Evolutionary conservation across 2,329 filamentous ascomycete genomes (phyloP), one percentile per base, ranked within the genome.

Genomic region (Pseudogymnoascus sp.): DNA sequence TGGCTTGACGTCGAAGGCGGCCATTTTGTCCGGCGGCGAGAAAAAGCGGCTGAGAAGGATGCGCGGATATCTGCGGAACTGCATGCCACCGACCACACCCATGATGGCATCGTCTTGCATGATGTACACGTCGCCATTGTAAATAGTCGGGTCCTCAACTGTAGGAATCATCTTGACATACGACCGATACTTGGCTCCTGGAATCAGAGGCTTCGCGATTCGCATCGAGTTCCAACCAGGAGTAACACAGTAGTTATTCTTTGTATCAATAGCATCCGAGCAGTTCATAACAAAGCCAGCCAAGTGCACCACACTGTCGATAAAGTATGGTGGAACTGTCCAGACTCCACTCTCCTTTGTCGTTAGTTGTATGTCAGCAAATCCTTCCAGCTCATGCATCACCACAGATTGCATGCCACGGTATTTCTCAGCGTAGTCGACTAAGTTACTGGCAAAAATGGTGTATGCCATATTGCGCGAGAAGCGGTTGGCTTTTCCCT

Each of bases 401-500:
- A 72, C 64, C 4, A 72, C 67, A 6, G 64, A 66, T 14, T 73
- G 63, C n/a, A 71, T 67, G 12, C 59, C 63, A 12, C 64, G 63
- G 59, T 66, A 70, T 23, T 66, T 64, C 3, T 63, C 31, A 14
- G 56, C 40, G 61, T 66, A 71, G 18, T 66, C 59, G n/a, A 65
- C 69, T 11, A 70, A 53, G 72, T 42, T 69, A 40, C 62, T 67
- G 21, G 64, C 59, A 59, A 69, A 66, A 5, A 69, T 56, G 2
- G 37, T 59, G 61, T 70, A 70, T 6, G 64, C 65, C 63, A 69
- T 66, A 7, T 81, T 81, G 23, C 80, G 79, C 64, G 83, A 79
- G 61, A 86, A 78, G 66, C 81, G 80, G 72, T 84, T 82, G 35
- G 82, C 82, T 59, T 78, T 78, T 31, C 83, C 83, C 59, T 76